These are phyloP conservation scores for Pichia sp. DNA, from an alignment of 1,139 yeast species.

Conservation along the genomic window DNA sequence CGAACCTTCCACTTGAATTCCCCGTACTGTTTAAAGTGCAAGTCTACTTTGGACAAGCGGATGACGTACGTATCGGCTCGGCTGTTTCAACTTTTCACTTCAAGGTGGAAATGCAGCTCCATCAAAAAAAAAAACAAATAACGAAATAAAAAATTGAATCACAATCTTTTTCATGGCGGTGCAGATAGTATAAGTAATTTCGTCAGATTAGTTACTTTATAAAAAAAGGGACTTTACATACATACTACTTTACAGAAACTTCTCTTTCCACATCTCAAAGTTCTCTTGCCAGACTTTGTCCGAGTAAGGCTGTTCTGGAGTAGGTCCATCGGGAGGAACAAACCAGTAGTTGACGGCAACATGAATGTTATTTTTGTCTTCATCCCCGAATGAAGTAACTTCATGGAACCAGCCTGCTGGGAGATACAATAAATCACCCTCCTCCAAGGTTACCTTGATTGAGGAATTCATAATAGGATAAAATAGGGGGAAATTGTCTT, in stretches of 20 bases:
- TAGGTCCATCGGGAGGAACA: conserved; percentile 50
- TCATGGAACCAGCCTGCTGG: conserved; percentile 85
- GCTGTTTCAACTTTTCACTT: no score
- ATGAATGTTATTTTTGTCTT: conserved; percentile 37
- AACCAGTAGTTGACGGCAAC: conserved; percentile 72
- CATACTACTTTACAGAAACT: not conserved
- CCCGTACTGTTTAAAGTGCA: no score
- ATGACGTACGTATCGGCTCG: no score
- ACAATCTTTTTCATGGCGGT: conserved; percentile 37
- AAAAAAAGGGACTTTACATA: not conserved
- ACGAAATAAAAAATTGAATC: not conserved
- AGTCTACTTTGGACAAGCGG: no score
- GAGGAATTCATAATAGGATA: conserved; percentile 32
- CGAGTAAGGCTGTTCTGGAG: conserved; percentile 36
- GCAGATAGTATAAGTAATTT: not conserved
- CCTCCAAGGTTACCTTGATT: conserved; percentile 43
- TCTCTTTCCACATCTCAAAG: conserved; percentile 6
- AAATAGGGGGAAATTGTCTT: conserved; percentile 44
- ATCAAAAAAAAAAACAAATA: not conserved
- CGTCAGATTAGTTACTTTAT: not conserved
- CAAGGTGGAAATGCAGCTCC: no score
- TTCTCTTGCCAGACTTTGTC: conserved; percentile 26
- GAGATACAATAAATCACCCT: conserved; percentile 63
- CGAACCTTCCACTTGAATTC: not conserved
- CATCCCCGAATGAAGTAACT: conserved; percentile 58